Evolutionary conservation across 768 basidiomycete species (phyloP).

Genomic region (Russula griseocarnosa): DNA sequence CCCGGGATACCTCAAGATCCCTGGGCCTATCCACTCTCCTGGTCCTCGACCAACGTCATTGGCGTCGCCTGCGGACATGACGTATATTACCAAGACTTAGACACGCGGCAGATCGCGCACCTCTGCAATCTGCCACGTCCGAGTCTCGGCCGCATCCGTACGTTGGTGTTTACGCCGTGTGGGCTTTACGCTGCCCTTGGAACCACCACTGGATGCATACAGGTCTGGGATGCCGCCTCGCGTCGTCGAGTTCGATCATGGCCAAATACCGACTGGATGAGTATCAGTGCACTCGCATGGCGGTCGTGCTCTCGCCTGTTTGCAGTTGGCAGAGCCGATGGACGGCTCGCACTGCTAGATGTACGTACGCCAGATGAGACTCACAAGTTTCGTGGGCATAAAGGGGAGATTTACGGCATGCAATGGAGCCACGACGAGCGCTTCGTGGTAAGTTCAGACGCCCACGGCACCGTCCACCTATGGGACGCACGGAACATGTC

Average conservation of each 20-base stretch:
- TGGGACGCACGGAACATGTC: conserved; percentile 42
- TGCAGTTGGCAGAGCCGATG: conserved; percentile 41
- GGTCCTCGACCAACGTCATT: conserved; percentile 57
- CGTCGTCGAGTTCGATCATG: conserved; percentile 35
- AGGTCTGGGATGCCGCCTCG: conserved; percentile 50
- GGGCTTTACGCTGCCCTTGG: conserved; percentile 50
- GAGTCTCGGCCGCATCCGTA: conserved; percentile 41
- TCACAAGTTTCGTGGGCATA: conserved; percentile 34
- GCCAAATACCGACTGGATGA: conserved; percentile 35
- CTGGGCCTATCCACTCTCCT: conserved; percentile 56
- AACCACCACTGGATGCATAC: conserved; percentile 47
- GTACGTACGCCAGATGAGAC: conserved; percentile 34
- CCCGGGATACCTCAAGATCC: conserved; percentile 54
- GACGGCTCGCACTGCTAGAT: conserved; percentile 40
- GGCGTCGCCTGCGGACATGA: conserved; percentile 58
- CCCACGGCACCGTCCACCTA: conserved; percentile 41
- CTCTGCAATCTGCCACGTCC: conserved; percentile 41
- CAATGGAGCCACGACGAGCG: conserved; percentile 42
- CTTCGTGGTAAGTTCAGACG: conserved; percentile 42
- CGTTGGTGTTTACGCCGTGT: conserved; percentile 49
- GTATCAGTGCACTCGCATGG: conserved; percentile 44
- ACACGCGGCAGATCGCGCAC: conserved; percentile 49
- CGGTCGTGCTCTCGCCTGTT: conserved; percentile 34
- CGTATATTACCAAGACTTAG: conserved; percentile 60
- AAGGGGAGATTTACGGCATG: conserved; percentile 40